phyloP scores from a whole-genome alignment of 805 yeast species.

The Maudiozyma serrabonitensis region DNA sequence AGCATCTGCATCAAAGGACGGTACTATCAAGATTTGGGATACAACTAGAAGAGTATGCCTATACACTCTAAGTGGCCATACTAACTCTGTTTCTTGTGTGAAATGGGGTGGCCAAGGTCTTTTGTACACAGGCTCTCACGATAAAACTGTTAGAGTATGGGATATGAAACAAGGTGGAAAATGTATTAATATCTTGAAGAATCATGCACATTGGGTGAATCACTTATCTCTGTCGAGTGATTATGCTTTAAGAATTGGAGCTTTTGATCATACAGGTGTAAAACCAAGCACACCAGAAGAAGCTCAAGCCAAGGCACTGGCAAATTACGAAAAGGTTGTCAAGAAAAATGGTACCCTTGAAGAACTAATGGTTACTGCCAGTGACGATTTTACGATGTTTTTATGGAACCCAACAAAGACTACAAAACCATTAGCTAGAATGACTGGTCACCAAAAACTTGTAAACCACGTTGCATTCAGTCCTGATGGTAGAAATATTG shows the following conservation, averaged over 20 bases:
- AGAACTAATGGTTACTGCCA: conserved; percentile 87
- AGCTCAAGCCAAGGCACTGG: conserved; percentile 39
- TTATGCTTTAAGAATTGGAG: conserved; percentile 76
- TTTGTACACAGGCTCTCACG: conserved; percentile 86
- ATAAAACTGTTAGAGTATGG: conserved; percentile 90
- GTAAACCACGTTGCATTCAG: conserved; percentile 94
- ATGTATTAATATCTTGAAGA: conserved; percentile 65
- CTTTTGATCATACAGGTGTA: conserved; percentile 64
- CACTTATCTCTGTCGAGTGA: conserved; percentile 90
- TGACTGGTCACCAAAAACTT: conserved; percentile 96
- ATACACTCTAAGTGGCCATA: conserved; percentile 76
- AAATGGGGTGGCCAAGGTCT: conserved; percentile 90
- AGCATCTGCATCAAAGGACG: conserved; percentile 86
- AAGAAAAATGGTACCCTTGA: conserved; percentile 50
- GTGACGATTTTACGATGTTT: conserved; percentile 97
- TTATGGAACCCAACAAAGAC: conserved; percentile 85
- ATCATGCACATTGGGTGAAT: conserved; percentile 98
- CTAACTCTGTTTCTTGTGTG: conserved; percentile 86
- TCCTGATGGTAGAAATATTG: conserved; percentile 87
- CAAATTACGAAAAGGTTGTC: conserved; percentile 48
- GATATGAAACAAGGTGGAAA: conserved; percentile 63
- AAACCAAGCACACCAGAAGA: conserved; percentile 37
- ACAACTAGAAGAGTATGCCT: conserved; percentile 55
- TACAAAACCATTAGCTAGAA: conserved; percentile 76
- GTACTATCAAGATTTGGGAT: conserved; percentile 86